Base-by-base conservation (phyloP, 169 alveolate genomes). In the Plasmodium coatneyi region DNA sequence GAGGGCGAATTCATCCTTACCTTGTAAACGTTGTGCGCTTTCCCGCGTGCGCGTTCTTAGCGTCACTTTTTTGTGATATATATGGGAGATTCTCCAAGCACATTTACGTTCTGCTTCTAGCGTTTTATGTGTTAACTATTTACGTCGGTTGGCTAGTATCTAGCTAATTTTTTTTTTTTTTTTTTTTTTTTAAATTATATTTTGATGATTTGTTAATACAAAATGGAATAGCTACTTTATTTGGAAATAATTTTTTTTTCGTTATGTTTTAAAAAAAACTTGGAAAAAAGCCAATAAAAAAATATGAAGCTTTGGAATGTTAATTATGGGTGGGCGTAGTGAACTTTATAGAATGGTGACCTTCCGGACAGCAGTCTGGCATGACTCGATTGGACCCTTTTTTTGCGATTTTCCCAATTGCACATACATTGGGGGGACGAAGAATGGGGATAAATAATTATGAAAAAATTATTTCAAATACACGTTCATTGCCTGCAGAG, bases 171-270 rank as follows among this genome's bases (percentile, higher is more conserved):
- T 41, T 25, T 78, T 34, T 19, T 39, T 76, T 78, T 78, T 41
- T 79, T 79, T 79, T 79, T 79, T 78, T 78, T 78, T 78, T 78
- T 78, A 46, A 49, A 49, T 49, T 49, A 16, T 12, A 49, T 79
- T 79, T 41, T 79, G 56, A 34, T 79, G 72, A 79, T 79, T 79
- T 79, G 84, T 79, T 79, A 79, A 79, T 79, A 10, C 19, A 79
- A 79, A 14, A 19, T 12, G 52, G 52, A 78, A 78, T 79, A 12
- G 36, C 70, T 22, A 79, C 54, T 28, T 79, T 79, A 79, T 79
- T 79, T 79, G 71, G 32, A 43, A 79, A 79, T n/a, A 39, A 79
- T 79, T 79, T 39, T 79, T 79, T 79, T 79, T 79, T 79, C 70
- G 84, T 79, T 14, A 30, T 79, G 84, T 79, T 79, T 79, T 41